These are phyloP conservation scores for Dichomitus squalens DNA, from an alignment of 1,284 basidiomycete species.

Conservation along the genomic window DNA sequence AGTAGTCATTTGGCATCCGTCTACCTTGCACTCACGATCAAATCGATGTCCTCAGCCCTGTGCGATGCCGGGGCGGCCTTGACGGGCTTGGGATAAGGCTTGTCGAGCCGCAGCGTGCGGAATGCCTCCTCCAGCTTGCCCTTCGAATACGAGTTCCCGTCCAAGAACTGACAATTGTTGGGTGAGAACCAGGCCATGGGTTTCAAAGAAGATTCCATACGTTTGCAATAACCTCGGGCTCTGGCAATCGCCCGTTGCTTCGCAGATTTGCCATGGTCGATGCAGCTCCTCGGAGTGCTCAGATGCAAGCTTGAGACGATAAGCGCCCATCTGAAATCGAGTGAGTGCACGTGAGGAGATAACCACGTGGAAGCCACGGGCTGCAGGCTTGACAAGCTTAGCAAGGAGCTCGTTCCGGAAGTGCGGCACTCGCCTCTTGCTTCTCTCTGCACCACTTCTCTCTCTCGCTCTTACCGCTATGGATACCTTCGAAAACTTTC, in stretches of 20 bases:
- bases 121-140: constrained; percentile 66
- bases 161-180: constrained; percentile 48
- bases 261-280: constrained; percentile 17
- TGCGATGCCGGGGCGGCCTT: constrained; percentile 35
- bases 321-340: neutral
- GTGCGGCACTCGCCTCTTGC: constrained; percentile 6
- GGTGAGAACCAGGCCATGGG: neutral
- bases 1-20: too few relatives aligned
- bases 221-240: constrained; percentile 70
- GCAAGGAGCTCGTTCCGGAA: neutral
- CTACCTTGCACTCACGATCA: constrained; percentile 47
- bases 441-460: constrained; percentile 6
- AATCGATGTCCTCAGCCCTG: constrained; percentile 65
- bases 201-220: constrained; percentile 38
- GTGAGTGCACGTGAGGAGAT: neutral
- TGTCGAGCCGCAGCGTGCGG: constrained; percentile 58
- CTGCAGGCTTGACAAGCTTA: constrained; percentile 16
- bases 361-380: constrained; percentile 22
- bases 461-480: constrained; percentile 40
- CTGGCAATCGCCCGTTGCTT: constrained; percentile 52
- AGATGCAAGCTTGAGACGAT: neutral
- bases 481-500: constrained; percentile 89
- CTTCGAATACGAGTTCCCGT: constrained; percentile 69
- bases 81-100: constrained; percentile 45
- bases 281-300: too few relatives aligned